phyloP scores from a whole-genome alignment of 129 eudicot species.

The Tagetes patula region DNA sequence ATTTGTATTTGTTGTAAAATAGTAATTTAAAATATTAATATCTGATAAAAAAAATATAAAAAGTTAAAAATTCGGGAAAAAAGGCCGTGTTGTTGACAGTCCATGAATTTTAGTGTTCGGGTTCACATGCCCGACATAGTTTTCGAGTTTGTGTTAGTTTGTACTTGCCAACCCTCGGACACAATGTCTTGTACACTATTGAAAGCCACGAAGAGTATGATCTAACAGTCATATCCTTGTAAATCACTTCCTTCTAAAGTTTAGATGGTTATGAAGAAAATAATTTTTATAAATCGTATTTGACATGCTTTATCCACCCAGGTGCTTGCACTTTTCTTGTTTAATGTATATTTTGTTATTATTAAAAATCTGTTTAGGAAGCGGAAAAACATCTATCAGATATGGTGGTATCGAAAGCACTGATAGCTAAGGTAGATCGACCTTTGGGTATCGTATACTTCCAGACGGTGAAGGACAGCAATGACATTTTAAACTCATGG shows the following conservation, averaged over 20 bases:
- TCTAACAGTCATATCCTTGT: not conserved
- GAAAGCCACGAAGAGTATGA: not conserved
- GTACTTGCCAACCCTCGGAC: too few species aligned
- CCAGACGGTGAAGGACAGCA: conserved; percentile 80
- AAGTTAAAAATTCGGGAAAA: too few species aligned
- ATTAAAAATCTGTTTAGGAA: conserved; percentile 39
- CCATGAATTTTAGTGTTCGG: too few species aligned
- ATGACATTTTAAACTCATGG: conserved; percentile 92
- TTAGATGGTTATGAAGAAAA: not conserved
- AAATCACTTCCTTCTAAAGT: not conserved
- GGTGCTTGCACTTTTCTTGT: not conserved
- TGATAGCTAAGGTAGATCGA: conserved; percentile 81
- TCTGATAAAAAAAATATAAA: too few species aligned
- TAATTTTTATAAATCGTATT: not conserved
- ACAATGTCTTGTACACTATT: too few species aligned
- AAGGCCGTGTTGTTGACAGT: too few species aligned
- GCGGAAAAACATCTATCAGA: conserved; percentile 77
- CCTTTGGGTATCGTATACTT: conserved; percentile 72
- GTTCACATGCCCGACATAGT: too few species aligned
- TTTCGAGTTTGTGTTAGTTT: too few species aligned
- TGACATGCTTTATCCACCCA: not conserved
- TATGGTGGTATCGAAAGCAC: conserved; percentile 82
- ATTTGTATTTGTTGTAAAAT: too few species aligned
- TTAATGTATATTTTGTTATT: not conserved
- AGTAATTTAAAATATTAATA: too few species aligned